Percentiles rank a stretch among this genome's conserved stretches.
phyloP scores from a whole-genome alignment of 768 basidiomycete species.

The Mycena venus region DNA sequence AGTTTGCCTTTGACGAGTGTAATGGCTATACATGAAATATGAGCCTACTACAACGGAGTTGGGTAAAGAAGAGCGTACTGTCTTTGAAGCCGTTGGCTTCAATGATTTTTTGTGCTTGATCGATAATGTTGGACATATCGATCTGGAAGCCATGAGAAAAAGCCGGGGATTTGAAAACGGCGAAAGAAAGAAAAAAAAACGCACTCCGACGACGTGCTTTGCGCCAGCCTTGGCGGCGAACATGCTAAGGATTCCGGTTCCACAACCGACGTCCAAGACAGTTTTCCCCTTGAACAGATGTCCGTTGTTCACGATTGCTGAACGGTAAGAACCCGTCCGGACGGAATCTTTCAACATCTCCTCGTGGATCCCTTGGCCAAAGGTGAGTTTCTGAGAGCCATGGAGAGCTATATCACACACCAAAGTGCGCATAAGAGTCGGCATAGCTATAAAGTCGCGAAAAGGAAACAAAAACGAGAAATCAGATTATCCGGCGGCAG shows the following conservation, averaged over 20 bases:
- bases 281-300: conserved; percentile 98
- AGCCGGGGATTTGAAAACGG: too few species aligned
- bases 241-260: conserved; percentile 98
- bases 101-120: conserved; percentile 97
- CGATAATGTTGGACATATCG: conserved; percentile 99
- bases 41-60: conserved; percentile 20
- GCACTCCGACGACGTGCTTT: conserved; percentile 91
- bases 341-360: conserved; percentile 99
- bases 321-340: conserved; percentile 94
- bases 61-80: conserved; percentile 65
- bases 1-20: conserved; percentile 98
- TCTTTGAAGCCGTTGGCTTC: conserved; percentile 97
- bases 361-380: conserved; percentile 88
- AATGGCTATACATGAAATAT: conserved; percentile 71
- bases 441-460: conserved; percentile 75
- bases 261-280: conserved; percentile 98
- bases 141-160: conserved; percentile 65
- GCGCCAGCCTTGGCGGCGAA: conserved; percentile 98
- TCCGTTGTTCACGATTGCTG: conserved; percentile 93
- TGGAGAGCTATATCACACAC: conserved; percentile 55
- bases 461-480: conserved; percentile 47
- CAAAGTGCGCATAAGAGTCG: conserved; percentile 96
- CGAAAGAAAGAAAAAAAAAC: conserved; percentile 42
- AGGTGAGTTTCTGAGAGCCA: conserved; percentile 1
- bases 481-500: conserved; percentile 52